Conservation (phyloP, 352 stramenopile species). For the Thalassiosira ordinaria region DNA sequence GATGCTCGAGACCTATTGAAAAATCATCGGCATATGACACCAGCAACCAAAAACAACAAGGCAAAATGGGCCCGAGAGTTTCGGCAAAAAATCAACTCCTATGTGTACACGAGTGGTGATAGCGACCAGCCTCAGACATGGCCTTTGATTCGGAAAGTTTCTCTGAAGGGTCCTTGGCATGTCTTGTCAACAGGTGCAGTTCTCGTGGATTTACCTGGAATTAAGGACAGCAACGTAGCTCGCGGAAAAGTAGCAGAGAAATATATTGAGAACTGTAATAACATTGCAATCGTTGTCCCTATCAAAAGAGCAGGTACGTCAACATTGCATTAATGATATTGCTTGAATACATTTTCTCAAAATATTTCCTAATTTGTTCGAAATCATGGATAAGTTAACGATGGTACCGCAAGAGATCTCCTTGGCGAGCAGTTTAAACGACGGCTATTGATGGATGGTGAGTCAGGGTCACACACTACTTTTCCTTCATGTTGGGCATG, state of each 20-base stretch:
- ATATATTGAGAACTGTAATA: slow-evolving; percentile 61
- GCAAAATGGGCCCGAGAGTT: slow-evolving; percentile 46
- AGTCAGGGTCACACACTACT: too few species aligned
- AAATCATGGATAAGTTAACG: slow-evolving; percentile 47
- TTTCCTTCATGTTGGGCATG: too few species aligned
- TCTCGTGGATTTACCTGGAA: slow-evolving; percentile 58
- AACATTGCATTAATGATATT: too few species aligned
- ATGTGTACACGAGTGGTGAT: slow-evolving; percentile 59
- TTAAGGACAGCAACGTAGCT: slow-evolving; percentile 56
- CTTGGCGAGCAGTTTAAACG: slow-evolving; percentile 61
- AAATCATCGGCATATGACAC: slow-evolving; percentile 28
- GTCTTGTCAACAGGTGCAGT: slow-evolving; percentile 45
- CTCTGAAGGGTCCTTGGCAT: slow-evolving; percentile 40
- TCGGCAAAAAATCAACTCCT: slow-evolving; percentile 47
- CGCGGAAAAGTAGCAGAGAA: slow-evolving; percentile 54
- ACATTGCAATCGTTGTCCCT: slow-evolving; percentile 57
- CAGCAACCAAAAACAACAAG: slow-evolving; percentile 8
- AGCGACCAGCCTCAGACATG: slow-evolving; percentile 55
- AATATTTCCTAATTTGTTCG: too few species aligned
- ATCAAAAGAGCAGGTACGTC: slow-evolving; percentile 47
- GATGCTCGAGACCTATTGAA: slow-evolving; percentile 24
- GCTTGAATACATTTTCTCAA: too few species aligned
- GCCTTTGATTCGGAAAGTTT: slow-evolving; percentile 47
- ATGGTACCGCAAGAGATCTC: slow-evolving; percentile 61
- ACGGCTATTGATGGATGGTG: slow-evolving; percentile 59